Base-by-base conservation (phyloP, 805 yeast species). In the Yamadazyma sp. region DNA sequence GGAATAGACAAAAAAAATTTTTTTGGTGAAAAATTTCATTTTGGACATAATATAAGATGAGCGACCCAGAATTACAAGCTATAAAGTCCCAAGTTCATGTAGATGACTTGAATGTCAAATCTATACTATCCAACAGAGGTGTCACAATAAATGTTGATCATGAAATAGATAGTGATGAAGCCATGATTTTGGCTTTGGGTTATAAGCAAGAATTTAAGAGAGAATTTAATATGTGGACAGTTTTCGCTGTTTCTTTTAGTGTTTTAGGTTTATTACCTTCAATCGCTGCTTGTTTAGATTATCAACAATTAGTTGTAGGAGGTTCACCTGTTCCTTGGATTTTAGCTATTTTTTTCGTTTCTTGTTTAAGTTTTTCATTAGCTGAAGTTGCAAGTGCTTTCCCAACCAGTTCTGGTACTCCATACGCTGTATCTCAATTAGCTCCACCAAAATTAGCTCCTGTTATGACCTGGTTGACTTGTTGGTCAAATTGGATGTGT, bases 401-500 rank as follows among this genome's bases (percentile, higher is more conserved):
- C 60, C 87, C 87, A 25, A 79, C 83, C 6, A 67, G 81, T 8
- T 76, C 83, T 18, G 86, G 86, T 30, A 69, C 82, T 7, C 83
- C 82, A 31, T 81, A 80, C 47, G 84, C 86, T 40, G 80, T 80
- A 2, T 69, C 77, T 2, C 76, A 77, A 47, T 58, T 79, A 43
- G 73, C 84, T 3, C 84, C 85, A 10, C 73, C 72, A 15, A 64
- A 62, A 44, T 60, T 49, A 54, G 72, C 72, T 12, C 75, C 82
- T 1, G 54, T 75, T 16, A 59, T 75, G 33, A 74, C 85, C 5
- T 79, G 83, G 83, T 50, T 71, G 31, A 75, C 78, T 7, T 79
- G 83, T 38, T 79, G 81, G 75, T 63, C 78, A 18, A 79, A 79
- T 59, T 79, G 79, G 76, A 50, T 79, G 49, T 76, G 78, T 42